Conservation (phyloP, 352 stramenopile species). For the Phytophthora macrochlamydospora region DNA sequence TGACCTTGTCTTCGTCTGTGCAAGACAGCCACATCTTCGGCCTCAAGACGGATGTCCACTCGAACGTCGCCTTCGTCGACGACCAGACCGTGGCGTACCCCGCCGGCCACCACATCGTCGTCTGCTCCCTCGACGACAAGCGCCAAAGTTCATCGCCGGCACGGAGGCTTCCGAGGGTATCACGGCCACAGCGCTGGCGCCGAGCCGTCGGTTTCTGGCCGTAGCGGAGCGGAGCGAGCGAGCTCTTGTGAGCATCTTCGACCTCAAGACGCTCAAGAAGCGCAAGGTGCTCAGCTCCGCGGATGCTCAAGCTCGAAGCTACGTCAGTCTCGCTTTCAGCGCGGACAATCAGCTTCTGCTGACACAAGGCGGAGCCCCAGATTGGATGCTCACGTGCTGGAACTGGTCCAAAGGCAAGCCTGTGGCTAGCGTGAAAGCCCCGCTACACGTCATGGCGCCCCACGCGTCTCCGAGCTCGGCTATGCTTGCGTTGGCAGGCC, state of each 20-base stretch:
- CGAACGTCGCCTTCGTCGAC: constrained; percentile 85
- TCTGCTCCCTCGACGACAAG: constrained; percentile 92
- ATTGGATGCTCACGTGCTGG: constrained; percentile 92
- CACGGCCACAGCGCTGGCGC: constrained; percentile 68
- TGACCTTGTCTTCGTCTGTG: too few species aligned
- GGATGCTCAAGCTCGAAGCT: constrained; percentile 69
- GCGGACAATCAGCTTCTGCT: constrained; percentile 92
- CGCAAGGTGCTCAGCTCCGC: constrained; percentile 84
- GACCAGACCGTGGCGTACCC: constrained; percentile 85
- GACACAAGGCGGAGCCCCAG: constrained; percentile 80
- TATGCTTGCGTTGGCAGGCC: constrained; percentile 40
- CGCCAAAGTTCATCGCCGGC: constrained; percentile 88
- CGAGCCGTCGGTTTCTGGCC: constrained; percentile 77
- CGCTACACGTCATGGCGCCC: constrained; percentile 56
- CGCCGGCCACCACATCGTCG: constrained; percentile 87
- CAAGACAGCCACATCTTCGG: constrained; percentile 87
- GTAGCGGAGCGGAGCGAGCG: constrained; percentile 78
- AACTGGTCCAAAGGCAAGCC: constrained; percentile 93
- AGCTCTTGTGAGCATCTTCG: constrained; percentile 83
- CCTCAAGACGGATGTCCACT: constrained; percentile 85
- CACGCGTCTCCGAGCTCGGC: constrained; percentile 50
- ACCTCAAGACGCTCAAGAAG: constrained; percentile 91
- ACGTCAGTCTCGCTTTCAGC: constrained; percentile 89
- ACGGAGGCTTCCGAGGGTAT: constrained; percentile 79
- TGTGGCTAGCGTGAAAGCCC: constrained; percentile 74